Base-by-base conservation (phyloP, 2,329 filamentous ascomycete species). In the Paradendryphiella salina region DNA sequence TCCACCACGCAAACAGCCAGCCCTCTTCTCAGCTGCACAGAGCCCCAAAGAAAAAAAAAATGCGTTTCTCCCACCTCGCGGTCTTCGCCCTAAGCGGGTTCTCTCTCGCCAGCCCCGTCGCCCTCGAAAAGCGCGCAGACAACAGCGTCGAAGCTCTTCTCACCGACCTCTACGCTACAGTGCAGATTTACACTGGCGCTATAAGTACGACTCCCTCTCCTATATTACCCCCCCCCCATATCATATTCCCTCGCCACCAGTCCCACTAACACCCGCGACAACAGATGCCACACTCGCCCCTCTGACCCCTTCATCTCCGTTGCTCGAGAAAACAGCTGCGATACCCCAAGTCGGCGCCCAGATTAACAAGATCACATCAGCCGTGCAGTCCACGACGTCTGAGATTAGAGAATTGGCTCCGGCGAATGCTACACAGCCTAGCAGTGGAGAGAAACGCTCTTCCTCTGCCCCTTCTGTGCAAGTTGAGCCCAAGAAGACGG, bases 171-270 rank as follows among this genome's bases (percentile, higher is more conserved):
- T 59, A 52, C 33, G 49, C 59, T 8, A 60, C 59, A 1, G 54
- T 63, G 2, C 60, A 61, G 20, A 49, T 47, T 33, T 61, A 63
- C 48, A 61, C 58, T 5, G 56, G 56, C 31, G 51, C 58, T 10
- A 63, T 63, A 47, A 61, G 54, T 58, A 52, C 31, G 44, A 13
- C 9, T 23, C 0, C 3, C 32, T 10, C 8, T 26, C 8, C 10
- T 26, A 14, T 3, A 18, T 10, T 11, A 9, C 31, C 26, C 13
- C 23, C 11, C 1, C 1, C 32, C 14, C 8, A 29, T 18, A 13
- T 14, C n/a, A 17, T 10, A 21, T 10, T 6, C 7, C 11, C 21
- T 26, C 17, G 11, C 31, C 35, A 44, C 26, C 32, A 34, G 10
- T 3, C 23, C 8, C 1, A 9, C 23, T 26, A 26, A 26, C 3